Conservation (phyloP, 2,329 filamentous ascomycete species). For the Albifimbria verrucaria region DNA sequence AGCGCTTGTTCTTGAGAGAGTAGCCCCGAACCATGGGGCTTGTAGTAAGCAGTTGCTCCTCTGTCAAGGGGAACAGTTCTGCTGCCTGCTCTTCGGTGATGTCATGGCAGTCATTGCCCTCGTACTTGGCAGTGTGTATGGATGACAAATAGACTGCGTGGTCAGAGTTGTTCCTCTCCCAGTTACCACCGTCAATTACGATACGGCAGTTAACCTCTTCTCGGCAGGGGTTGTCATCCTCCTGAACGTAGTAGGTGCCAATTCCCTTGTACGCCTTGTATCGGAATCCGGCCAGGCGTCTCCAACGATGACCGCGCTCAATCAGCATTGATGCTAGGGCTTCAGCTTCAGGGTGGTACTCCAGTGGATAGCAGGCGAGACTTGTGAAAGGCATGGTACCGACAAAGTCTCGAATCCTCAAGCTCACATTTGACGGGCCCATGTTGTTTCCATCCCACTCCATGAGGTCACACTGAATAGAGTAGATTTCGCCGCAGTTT, state of each 20-base stretch:
- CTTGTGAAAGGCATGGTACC: constrained; percentile 42
- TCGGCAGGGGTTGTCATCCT: constrained; percentile 15
- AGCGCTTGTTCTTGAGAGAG: constrained; percentile 43
- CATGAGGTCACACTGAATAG: constrained; percentile 37
- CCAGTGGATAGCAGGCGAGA: constrained; percentile 41
- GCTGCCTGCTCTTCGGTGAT: constrained; percentile 11
- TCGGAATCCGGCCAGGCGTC: constrained; percentile 41
- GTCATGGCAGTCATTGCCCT: constrained; percentile 6
- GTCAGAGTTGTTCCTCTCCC: constrained; percentile 26
- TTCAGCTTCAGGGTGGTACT: constrained; percentile 37
- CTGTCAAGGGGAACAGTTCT: constrained; percentile 6
- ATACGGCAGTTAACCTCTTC: constrained; percentile 26
- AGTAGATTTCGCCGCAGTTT: constrained; percentile 34
- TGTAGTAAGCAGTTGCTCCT: constrained; percentile 38
- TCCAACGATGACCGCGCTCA: constrained; percentile 41
- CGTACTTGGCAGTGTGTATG: not conserved
- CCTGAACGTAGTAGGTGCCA: constrained; percentile 27
- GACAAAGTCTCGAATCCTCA: constrained; percentile 36
- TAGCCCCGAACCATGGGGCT: constrained; percentile 44
- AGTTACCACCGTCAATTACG: constrained; percentile 27
- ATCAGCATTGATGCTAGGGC: constrained; percentile 29
- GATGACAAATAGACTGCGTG: constrained; percentile 16
- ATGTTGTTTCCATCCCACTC: constrained; percentile 48
- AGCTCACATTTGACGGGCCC: constrained; percentile 32
- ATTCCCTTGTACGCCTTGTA: constrained; percentile 44